Evolutionary conservation across 768 basidiomycete genomes (phyloP).

Genomic region (Hortiboletus flavorubellus): DNA sequence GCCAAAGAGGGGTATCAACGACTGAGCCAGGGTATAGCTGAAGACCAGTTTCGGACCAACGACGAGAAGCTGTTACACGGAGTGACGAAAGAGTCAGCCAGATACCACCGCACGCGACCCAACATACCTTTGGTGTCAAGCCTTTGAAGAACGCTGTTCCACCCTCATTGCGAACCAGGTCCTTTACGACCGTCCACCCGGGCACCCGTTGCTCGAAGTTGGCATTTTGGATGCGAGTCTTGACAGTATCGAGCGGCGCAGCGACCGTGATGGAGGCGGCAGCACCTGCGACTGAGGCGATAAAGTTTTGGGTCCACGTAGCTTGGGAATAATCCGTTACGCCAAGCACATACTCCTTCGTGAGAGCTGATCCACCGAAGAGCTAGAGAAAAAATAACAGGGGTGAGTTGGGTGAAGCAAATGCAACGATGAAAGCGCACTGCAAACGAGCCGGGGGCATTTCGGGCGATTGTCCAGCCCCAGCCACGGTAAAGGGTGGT

Average conservation of each 20-base stretch:
- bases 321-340: slow-evolving; percentile 88
- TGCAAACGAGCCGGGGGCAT: slow-evolving; percentile 94
- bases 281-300: slow-evolving; percentile 92
- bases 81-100: slow-evolving; percentile 6
- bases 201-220: slow-evolving; percentile 87
- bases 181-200: slow-evolving; percentile 78
- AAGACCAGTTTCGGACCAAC: slow-evolving; percentile 98
- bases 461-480: slow-evolving; percentile 99
- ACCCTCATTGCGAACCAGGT: slow-evolving; percentile 87
- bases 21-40: slow-evolving; percentile 96
- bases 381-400: slow-evolving; percentile 51
- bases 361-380: slow-evolving; percentile 92
- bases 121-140: slow-evolving; percentile 84
- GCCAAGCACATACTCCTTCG: slow-evolving; percentile 91
- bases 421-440: slow-evolving; percentile 44
- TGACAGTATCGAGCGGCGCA: slow-evolving; percentile 93
- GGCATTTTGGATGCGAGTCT: slow-evolving; percentile 97
- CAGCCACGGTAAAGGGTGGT: slow-evolving; percentile 92
- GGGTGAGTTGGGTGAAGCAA: neutral
- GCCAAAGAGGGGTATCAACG: slow-evolving; percentile 87
- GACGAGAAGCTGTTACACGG: slow-evolving; percentile 69
- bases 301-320: slow-evolving; percentile 97
- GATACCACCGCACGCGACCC: slow-evolving; percentile 7
- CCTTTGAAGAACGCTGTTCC: slow-evolving; percentile 89
- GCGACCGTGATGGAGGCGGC: slow-evolving; percentile 95